Conservation (phyloP, 352 stramenopile species). For the Pythium vanterpoolii region DNA sequence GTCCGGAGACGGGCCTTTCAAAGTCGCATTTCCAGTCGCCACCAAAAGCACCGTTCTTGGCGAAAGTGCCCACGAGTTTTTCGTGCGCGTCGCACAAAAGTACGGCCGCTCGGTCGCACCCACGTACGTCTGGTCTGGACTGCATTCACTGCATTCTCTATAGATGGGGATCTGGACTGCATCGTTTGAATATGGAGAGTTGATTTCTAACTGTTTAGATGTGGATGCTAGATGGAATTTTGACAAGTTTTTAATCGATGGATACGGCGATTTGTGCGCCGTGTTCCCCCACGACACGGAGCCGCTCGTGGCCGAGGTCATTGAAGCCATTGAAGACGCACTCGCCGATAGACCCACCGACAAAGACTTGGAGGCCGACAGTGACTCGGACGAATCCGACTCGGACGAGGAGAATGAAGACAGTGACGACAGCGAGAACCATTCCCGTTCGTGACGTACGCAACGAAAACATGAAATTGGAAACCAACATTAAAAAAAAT, state of each 20-base stretch:
- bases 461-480: too few relatives aligned
- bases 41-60: slow-evolving; percentile 45
- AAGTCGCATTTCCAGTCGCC: slow-evolving; percentile 53
- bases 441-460: too few relatives aligned
- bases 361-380: slow-evolving; percentile 7
- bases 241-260: slow-evolving; percentile 78
- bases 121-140: slow-evolving; percentile 44
- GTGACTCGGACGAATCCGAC: slow-evolving; percentile 6
- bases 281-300: slow-evolving; percentile 77
- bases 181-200: too few relatives aligned
- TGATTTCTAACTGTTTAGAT: too few relatives aligned
- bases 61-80: slow-evolving; percentile 57
- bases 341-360: slow-evolving; percentile 38
- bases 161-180: too few relatives aligned
- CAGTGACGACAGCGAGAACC: neutral
- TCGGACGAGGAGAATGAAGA: neutral
- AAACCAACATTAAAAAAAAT: too few relatives aligned
- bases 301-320: slow-evolving; percentile 50
- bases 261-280: slow-evolving; percentile 50
- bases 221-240: slow-evolving; percentile 82
- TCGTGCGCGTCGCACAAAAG: slow-evolving; percentile 50
- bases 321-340: slow-evolving; percentile 62
- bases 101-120: slow-evolving; percentile 67
- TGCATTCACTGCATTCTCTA: too few relatives aligned
- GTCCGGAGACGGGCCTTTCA: slow-evolving; percentile 19